These are phyloP conservation scores for Rhododendron henanense DNA, from an alignment of 148 eudicot genomes.

Conservation along the genomic window DNA sequence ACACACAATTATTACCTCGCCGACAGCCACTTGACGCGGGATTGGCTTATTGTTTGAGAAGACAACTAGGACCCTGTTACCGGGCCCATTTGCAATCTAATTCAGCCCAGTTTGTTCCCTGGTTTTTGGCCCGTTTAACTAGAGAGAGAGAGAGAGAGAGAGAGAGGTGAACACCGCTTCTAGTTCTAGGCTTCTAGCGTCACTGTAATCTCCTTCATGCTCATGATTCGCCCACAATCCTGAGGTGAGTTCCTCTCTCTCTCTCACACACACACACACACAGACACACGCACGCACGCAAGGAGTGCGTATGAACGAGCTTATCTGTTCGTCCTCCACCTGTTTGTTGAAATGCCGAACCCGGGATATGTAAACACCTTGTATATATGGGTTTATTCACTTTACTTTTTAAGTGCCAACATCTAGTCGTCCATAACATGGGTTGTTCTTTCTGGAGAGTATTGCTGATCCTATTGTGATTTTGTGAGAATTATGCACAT, in stretches of 20 bases:
- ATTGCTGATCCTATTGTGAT: not conserved
- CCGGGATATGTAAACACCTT: not conserved
- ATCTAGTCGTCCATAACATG: not conserved
- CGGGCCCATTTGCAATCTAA: too few species aligned
- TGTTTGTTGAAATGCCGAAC: constrained; percentile 8
- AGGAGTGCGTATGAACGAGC: not conserved
- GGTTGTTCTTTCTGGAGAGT: not conserved
- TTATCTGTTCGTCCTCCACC: not conserved
- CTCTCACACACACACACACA: not conserved
- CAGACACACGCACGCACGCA: not conserved
- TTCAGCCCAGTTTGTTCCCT: too few species aligned
- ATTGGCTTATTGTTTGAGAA: too few species aligned
- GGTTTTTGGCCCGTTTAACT: not conserved
- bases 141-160: not conserved
- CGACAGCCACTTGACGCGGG: too few species aligned
- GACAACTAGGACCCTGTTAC: too few species aligned
- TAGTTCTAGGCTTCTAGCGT: not conserved
- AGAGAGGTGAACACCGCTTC: not conserved
- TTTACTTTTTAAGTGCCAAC: not conserved
- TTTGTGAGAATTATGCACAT: not conserved
- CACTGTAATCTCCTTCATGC: not conserved
- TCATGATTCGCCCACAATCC: not conserved
- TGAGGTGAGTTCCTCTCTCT: not conserved
- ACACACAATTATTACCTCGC: too few species aligned
- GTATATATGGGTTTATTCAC: not conserved